Evolutionary conservation across 164 flowering plant genomes (phyloP), one percentile per base, ranked within the genome.

Genomic region (Kalanchoe fedtschenkoi): DNA sequence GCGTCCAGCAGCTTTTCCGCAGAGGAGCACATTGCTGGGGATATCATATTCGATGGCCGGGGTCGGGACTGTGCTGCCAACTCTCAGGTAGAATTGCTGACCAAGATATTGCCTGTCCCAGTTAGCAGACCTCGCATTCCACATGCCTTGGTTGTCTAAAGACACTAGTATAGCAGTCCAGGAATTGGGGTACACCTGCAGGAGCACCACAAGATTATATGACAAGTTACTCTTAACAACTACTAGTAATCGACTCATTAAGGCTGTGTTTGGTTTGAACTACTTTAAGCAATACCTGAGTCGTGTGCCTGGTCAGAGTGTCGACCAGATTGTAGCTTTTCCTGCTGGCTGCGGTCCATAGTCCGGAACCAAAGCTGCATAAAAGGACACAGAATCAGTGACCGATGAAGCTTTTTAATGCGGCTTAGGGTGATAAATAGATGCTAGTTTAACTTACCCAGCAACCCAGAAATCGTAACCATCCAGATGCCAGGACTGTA

Each of bases 381-480:
- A 41, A 6, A 38, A 5, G 10, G 29, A 57, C 11, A 54, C 22
- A 51, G 2, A 60, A 38, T 14, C 43, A 37, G 53, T 19, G 32
- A 22, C 41, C 37, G 29, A 56, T 39, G 33, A 57, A 19, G 51
- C 6, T 30, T 4, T 19, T 16, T 24, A 46, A 24, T 14, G 28
- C 26, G 37, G 11, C 3, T 26, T 28, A 28, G 24, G 29, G 1
- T 22, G 2, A 7, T 8, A 35, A 2, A 33, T 19, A 53, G 9
- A 29, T 3, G 16, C 19, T 19, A 14, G 10, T 56, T 47, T 15
- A n/a, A 72, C 82, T 64, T 64, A 84, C 87, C 89, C 83, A 61
- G 80, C 82, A 56, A 78, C 85, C 89, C 89, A 84, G 62, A 84
- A 82, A 66, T 82, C 85, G 66, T 82, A 82, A 37, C 89, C 86